phyloP scores from a whole-genome alignment of 495 filamentous ascomycete genomes.

The Amorphotheca resinae region DNA sequence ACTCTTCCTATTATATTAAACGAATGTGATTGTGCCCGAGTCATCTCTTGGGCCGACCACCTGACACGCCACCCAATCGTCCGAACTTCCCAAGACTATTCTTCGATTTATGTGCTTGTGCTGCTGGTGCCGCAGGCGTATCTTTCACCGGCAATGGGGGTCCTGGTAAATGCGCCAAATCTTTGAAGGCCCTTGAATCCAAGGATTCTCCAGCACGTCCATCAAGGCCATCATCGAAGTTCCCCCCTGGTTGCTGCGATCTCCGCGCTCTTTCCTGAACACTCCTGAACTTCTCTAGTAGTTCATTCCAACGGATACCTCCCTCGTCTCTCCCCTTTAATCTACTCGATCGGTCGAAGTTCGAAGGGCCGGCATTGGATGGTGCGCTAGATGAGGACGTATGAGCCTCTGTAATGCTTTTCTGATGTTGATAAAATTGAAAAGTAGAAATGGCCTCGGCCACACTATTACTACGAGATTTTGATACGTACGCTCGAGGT shows the following conservation, averaged over 20 bases:
- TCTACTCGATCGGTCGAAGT: conserved; percentile 67
- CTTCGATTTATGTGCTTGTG: conserved; percentile 42
- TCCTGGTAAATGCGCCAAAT: conserved; percentile 22
- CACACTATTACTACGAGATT: conserved; percentile 29
- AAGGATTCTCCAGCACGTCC: conserved; percentile 23
- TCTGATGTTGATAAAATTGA: conserved; percentile 19
- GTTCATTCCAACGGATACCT: conserved; percentile 78
- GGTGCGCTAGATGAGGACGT: conserved; percentile 28
- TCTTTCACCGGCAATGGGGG: conserved; percentile 32
- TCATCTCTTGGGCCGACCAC: conserved; percentile 29
- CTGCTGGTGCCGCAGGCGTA: conserved; percentile 22
- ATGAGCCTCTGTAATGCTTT: conserved; percentile 21
- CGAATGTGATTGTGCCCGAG: neutral
- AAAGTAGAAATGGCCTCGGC: conserved; percentile 28
- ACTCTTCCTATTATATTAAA: conserved; percentile 1
- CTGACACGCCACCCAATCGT: conserved; percentile 48
- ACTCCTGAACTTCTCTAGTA: conserved; percentile 88
- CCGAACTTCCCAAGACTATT: conserved; percentile 59
- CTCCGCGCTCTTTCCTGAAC: conserved; percentile 70
- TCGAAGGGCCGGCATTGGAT: conserved; percentile 33
- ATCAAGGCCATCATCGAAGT: conserved; percentile 24
- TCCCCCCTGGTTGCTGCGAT: conserved; percentile 26
- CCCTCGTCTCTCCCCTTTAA: conserved; percentile 76
- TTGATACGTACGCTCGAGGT: conserved; percentile 61
- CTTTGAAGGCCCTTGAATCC: conserved; percentile 33